These are phyloP conservation scores for Crotalaria pallida DNA, from an alignment of 306 rosid genomes.

Conservation along the genomic window DNA sequence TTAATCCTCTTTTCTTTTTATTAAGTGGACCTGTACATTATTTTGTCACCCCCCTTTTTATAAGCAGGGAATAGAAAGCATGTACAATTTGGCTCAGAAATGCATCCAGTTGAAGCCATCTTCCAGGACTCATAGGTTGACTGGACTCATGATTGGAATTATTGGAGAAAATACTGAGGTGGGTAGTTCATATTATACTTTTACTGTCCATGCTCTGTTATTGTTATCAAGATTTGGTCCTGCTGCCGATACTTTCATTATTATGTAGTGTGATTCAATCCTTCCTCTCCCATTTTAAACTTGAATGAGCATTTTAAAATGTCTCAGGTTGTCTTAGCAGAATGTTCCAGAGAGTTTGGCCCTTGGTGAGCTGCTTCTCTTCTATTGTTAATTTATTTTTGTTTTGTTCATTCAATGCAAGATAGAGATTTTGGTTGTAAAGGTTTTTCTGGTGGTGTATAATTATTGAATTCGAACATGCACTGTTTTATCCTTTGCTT, in stretches of 20 bases:
- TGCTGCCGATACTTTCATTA: background rate
- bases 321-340: constrained; percentile 88
- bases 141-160: constrained; percentile 68
- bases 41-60: constrained; percentile 5
- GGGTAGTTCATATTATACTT: constrained; percentile 4
- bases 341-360: constrained; percentile 86
- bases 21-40: constrained; percentile 16
- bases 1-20: background rate
- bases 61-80: constrained; percentile 83
- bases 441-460: background rate
- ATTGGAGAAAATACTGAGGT: constrained; percentile 93
- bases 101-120: constrained; percentile 72
- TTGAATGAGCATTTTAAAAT: constrained; percentile 25
- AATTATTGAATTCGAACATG: background rate
- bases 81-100: constrained; percentile 72
- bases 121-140: constrained; percentile 50
- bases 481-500: background rate
- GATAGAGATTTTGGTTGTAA: background rate
- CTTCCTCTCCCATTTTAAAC: constrained; percentile 11
- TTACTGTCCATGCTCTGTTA: background rate
- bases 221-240: background rate
- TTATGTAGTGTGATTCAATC: background rate
- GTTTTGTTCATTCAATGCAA: background rate
- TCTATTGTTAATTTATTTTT: background rate
- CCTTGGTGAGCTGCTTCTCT: constrained; percentile 71